phyloP scores from a whole-genome alignment of 805 yeast species.

The Grigorovia transvaalensis region DNA sequence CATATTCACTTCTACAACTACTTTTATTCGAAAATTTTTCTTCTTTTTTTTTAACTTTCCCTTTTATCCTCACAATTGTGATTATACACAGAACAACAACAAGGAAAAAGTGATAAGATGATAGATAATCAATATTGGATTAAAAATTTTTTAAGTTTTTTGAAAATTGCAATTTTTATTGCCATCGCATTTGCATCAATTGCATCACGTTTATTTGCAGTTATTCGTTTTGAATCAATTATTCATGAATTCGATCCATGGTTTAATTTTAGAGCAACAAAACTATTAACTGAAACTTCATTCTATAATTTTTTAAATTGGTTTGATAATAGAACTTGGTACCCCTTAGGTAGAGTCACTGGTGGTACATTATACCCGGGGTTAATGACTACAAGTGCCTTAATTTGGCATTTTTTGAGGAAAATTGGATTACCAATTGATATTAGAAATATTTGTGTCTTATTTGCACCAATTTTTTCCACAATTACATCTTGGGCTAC shows the following conservation, averaged over 20 bases:
- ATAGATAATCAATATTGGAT: neutral
- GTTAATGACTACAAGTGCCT: constrained; percentile 92
- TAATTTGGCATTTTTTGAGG: constrained; percentile 65
- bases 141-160: neutral
- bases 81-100: neutral
- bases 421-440: constrained; percentile 73
- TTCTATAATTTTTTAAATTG: constrained; percentile 90
- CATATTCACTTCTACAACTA: too few relatives aligned
- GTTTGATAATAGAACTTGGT: constrained; percentile 99
- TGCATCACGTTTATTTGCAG: constrained; percentile 89
- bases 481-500: constrained; percentile 88
- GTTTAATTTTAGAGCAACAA: constrained; percentile 96
- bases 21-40: neutral
- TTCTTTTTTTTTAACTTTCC: neutral
- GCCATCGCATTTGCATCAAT: constrained; percentile 86
- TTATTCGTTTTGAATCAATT: constrained; percentile 87
- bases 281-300: constrained; percentile 71
- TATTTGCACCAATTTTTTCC: constrained; percentile 93
- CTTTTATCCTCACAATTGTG: too few relatives aligned
- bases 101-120: neutral
- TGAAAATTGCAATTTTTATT: constrained; percentile 53
- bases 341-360: constrained; percentile 96
- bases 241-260: constrained; percentile 97
- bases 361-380: constrained; percentile 99
- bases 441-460: constrained; percentile 89